These are phyloP conservation scores for Bipolaris cookei DNA, from an alignment of 2,329 filamentous ascomycete genomes.

Conservation along the genomic window DNA sequence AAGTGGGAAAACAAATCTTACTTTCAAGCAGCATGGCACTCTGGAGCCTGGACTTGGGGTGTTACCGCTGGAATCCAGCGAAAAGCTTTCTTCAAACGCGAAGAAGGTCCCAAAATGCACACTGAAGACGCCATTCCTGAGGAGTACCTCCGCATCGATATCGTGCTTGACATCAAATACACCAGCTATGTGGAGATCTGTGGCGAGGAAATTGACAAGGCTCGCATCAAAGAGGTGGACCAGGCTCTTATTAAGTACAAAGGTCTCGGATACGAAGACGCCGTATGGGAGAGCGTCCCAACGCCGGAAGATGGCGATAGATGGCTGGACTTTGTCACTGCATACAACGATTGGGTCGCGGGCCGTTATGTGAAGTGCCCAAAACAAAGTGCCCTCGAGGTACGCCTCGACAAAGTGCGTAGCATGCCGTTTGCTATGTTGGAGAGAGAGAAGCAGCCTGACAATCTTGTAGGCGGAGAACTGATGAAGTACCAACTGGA, in stretches of 20 bases:
- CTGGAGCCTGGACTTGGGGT: slow-evolving; percentile 87
- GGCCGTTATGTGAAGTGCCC: slow-evolving; percentile 75
- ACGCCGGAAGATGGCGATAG: slow-evolving; percentile 66
- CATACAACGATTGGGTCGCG: slow-evolving; percentile 85
- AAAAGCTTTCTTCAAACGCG: slow-evolving; percentile 75
- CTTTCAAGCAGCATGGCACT: slow-evolving; percentile 82
- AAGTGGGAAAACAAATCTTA: slow-evolving; percentile 87
- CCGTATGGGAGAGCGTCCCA: slow-evolving; percentile 87
- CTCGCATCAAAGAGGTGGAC: slow-evolving; percentile 73
- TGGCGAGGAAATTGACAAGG: slow-evolving; percentile 72
- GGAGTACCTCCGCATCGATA: slow-evolving; percentile 83
- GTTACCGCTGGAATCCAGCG: slow-evolving; percentile 69
- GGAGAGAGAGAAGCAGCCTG: slow-evolving; percentile 74
- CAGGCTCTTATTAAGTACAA: slow-evolving; percentile 88
- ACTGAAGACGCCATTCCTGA: slow-evolving; percentile 83
- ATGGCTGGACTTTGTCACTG: slow-evolving; percentile 79
- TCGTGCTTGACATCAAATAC: slow-evolving; percentile 83
- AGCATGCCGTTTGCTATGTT: slow-evolving; percentile 69
- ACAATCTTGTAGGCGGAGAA: slow-evolving; percentile 74
- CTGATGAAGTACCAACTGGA: slow-evolving; percentile 94
- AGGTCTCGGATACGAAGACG: slow-evolving; percentile 87
- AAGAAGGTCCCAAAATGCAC: slow-evolving; percentile 71
- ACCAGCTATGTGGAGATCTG: slow-evolving; percentile 63
- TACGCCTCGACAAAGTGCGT: slow-evolving; percentile 73
- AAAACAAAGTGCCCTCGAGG: slow-evolving; percentile 62